Conservation (phyloP, 2,329 filamentous ascomycete genomes). For the Aspergillaceae sp. region DNA sequence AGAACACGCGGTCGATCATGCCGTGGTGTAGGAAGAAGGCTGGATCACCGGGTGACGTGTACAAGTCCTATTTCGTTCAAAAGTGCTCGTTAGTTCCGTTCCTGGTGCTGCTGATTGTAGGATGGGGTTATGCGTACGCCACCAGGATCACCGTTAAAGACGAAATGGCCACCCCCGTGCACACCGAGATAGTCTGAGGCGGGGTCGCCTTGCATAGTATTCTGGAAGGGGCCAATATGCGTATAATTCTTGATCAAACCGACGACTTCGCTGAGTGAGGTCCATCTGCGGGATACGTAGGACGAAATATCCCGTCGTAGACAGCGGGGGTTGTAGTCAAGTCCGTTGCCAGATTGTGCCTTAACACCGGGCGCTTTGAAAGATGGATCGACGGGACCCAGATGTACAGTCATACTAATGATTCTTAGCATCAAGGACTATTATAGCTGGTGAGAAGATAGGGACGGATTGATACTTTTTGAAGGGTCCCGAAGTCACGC, state of each 20-base stretch:
- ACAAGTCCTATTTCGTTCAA: slow-evolving; percentile 25
- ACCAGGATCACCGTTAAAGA: slow-evolving; percentile 37
- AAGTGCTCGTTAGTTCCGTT: too few relatives aligned
- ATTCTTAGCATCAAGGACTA: neutral
- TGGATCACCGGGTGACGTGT: slow-evolving; percentile 37
- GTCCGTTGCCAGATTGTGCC: slow-evolving; percentile 9
- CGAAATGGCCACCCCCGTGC: slow-evolving; percentile 41
- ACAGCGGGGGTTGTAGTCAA: slow-evolving; percentile 25
- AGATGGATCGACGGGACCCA: slow-evolving; percentile 18
- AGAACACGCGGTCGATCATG: slow-evolving; percentile 39
- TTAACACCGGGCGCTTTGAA: slow-evolving; percentile 9
- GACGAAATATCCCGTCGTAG: slow-evolving; percentile 20
- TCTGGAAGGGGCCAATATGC: slow-evolving; percentile 17
- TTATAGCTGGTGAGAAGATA: neutral
- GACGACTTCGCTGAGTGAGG: slow-evolving; percentile 10
- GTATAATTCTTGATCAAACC: slow-evolving; percentile 12
- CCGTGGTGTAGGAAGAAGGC: slow-evolving; percentile 41
- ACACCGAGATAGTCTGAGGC: slow-evolving; percentile 32
- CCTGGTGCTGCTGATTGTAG: too few relatives aligned
- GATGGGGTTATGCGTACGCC: slow-evolving; percentile 9
- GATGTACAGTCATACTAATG: slow-evolving; percentile 19
- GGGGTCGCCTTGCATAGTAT: slow-evolving; percentile 13
- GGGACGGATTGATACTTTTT: slow-evolving; percentile 17
- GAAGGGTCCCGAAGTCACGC: slow-evolving; percentile 26
- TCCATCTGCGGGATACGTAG: slow-evolving; percentile 9